A percentile compares a stretch with the other conserved stretches of the same genome.
Conservation (phyloP, 2,329 filamentous ascomycete genomes). For the Aspergillus eucalypticola region DNA sequence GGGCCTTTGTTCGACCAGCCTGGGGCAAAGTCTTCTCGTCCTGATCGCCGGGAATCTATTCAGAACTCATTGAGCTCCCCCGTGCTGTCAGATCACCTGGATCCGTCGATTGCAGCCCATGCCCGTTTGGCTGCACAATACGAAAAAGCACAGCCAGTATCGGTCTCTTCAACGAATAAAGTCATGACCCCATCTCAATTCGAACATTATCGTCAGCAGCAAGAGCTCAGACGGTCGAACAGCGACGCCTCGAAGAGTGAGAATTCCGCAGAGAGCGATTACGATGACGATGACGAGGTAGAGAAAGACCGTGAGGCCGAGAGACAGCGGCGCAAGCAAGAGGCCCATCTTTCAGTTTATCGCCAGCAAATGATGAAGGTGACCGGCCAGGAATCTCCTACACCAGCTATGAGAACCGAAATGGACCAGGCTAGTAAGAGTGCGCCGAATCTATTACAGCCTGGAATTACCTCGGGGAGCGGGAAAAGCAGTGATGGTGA, state of each 20-base stretch:
- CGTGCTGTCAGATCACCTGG: conserved; percentile 16
- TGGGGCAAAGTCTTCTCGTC: conserved; percentile 12
- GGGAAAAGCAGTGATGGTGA: conserved; percentile 56
- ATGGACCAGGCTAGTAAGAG: conserved; percentile 60
- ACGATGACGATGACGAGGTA: conserved; percentile 75
- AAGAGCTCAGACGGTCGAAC: conserved; percentile 67
- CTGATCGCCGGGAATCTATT: conserved; percentile 12
- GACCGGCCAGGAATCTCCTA: conserved; percentile 68
- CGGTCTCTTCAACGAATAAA: conserved; percentile 59
- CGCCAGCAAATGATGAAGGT: conserved; percentile 97
- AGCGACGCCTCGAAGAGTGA: conserved; percentile 52
- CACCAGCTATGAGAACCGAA: conserved; percentile 54
- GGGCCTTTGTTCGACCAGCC: conserved; percentile 30
- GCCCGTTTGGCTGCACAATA: conserved; percentile 50
- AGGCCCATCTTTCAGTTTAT: conserved; percentile 86
- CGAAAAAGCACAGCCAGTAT: conserved; percentile 39
- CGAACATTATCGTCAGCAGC: conserved; percentile 70
- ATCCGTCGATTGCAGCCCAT: conserved; percentile 42
- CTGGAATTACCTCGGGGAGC: conserved; percentile 39
- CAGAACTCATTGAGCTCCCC: conserved; percentile 19
- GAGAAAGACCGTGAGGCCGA: conserved; percentile 73
- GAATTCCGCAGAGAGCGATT: conserved; percentile 61
- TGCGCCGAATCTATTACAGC: conserved; percentile 59
- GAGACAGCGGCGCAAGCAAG: conserved; percentile 80
- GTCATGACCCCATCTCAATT: conserved; percentile 91